Evolutionary conservation across 768 basidiomycete genomes (phyloP).

Genomic region (Auriculariales sp.): DNA sequence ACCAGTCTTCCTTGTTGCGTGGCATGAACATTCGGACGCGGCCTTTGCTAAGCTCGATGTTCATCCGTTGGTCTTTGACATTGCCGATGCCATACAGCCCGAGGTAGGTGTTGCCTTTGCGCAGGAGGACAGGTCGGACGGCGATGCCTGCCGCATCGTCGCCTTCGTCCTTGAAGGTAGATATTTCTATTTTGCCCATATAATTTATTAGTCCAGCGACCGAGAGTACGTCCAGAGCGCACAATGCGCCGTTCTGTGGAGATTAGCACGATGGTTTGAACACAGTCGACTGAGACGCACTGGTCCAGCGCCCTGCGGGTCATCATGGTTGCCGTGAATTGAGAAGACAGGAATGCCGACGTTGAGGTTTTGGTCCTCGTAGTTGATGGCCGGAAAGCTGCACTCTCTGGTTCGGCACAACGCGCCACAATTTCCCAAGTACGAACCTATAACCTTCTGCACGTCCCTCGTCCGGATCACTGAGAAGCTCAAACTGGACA

Average conservation of each 20-base stretch:
- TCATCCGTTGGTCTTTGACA: constrained; percentile 92
- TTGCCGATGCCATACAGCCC: constrained; percentile 94
- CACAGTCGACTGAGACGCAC: constrained; percentile 28
- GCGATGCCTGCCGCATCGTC: constrained; percentile 62
- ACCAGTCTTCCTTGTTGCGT: constrained; percentile 80
- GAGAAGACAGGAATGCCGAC: constrained; percentile 95
- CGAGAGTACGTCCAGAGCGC: constrained; percentile 88
- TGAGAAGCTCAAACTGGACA: constrained; percentile 79
- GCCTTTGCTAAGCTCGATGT: constrained; percentile 87
- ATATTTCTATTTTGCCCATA: constrained; percentile 92
- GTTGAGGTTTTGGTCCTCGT: constrained; percentile 93
- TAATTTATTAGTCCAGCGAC: constrained; percentile 92
- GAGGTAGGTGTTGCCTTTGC: constrained; percentile 75
- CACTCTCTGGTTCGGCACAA: not conserved
- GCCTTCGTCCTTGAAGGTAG: constrained; percentile 47
- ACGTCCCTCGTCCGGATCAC: constrained; percentile 85
- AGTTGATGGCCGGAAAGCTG: constrained; percentile 94
- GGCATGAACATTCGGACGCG: constrained; percentile 96
- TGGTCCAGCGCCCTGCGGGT: constrained; percentile 89
- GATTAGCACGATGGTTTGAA: not conserved
- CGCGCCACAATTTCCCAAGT: not conserved
- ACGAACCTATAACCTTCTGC: constrained; percentile 72
- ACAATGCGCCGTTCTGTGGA: constrained; percentile 79
- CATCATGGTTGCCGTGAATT: constrained; percentile 98
- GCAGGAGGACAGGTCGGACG: constrained; percentile 78